Evolutionary conservation across 371 early-diverging fungal species (phyloP), one percentile per base, ranked within the genome.

Genomic region (Haplosporangium sp.): DNA sequence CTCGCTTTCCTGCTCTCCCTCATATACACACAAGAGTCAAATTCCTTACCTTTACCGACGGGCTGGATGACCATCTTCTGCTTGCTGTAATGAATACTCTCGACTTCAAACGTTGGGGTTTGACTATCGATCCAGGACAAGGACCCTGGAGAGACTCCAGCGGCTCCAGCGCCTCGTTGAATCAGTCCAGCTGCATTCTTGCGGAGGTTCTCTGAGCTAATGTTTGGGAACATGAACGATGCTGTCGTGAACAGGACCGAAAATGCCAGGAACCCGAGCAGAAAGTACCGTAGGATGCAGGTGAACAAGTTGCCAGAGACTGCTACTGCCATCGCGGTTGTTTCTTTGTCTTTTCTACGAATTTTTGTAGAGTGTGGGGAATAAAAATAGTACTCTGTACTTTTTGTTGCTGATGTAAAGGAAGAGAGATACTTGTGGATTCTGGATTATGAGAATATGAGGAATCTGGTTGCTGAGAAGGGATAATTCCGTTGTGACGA

Each of bases 151-250:
- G 47, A 54, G 67, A 73, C 66, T 5, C 66, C 66, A n/a, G 73
- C 66, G 12, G 73, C 67, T 23, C 74, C 74, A 13, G 73, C 73
- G 18, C 73, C 73, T n/a, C 79, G 71, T 54, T 77, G 79, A 67
- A 77, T 77, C 67, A 71, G 64, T 20, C 71, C 79, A 64, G 79
- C 79, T 67, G 79, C 79, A 77, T 77, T 77, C 79, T 71, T 71
- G 56, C 79, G 79, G 36, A 77, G 68, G 60, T 72, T 69, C 56
- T 71, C 72, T 3, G 79, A 71, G 55, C 60, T 60, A 40, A 67
- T 11, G 53, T 72, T 51, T 0, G 71, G 71, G 47, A 72, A 72
- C 29, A 76, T 46, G 18, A 71, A 23, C 20, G 63, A 71, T 10
- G 63, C 64, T 16, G 72, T 71, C 14, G 79, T 47, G 46, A 67